Percentiles rank a stretch among this genome's conserved stretches.
Evolutionary conservation across 2,329 filamentous ascomycete species (phyloP).

Genomic region (Fusarium compactum): DNA sequence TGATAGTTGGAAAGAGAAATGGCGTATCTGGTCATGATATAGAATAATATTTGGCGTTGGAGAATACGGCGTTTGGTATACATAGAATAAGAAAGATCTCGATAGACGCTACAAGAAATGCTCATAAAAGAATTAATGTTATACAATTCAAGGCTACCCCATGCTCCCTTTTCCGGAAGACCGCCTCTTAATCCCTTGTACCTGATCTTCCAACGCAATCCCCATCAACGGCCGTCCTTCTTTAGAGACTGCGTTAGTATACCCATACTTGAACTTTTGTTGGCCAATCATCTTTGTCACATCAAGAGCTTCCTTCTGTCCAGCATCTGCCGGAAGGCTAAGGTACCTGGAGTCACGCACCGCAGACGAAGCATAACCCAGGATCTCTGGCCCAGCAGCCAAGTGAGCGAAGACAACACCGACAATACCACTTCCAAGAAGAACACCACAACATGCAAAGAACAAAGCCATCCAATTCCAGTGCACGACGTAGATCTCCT

Average conservation of each 20-base stretch:
- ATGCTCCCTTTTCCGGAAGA: background rate
- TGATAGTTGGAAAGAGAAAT: background rate
- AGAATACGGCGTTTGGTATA: background rate
- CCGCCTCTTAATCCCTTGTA: background rate
- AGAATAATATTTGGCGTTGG: background rate
- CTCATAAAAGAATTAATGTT: background rate
- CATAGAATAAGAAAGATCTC: background rate
- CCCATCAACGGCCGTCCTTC: background rate
- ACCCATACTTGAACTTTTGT: constrained; percentile 3
- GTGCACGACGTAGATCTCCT: background rate
- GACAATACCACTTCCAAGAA: background rate
- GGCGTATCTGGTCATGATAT: background rate
- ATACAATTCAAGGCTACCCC: background rate
- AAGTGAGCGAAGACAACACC: constrained; percentile 27
- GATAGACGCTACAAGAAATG: background rate
- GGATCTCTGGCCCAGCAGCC: constrained; percentile 30
- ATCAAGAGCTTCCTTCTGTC: constrained; percentile 14
- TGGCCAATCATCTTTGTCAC: background rate
- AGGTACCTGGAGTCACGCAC: constrained; percentile 23
- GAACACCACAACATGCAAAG: background rate
- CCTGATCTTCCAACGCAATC: background rate
- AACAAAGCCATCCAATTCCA: background rate
- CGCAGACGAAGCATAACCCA: constrained; percentile 28
- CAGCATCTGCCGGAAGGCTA: background rate
- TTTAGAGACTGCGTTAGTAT: background rate